These are phyloP conservation scores for Xylariaceae sp. DNA, from an alignment of 2,329 filamentous ascomycete genomes.

Conservation along the genomic window DNA sequence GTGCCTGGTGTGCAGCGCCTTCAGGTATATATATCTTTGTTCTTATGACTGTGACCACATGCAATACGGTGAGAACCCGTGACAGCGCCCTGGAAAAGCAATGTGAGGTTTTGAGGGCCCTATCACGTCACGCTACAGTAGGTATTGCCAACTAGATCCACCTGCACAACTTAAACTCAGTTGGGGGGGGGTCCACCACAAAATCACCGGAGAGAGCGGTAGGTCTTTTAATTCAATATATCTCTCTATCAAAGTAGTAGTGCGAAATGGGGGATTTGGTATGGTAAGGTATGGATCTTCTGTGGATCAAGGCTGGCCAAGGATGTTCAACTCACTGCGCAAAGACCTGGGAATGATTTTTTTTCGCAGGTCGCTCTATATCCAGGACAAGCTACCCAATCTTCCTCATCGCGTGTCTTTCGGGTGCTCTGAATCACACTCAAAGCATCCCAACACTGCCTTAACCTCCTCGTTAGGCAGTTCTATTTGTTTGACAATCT, in stretches of 20 bases:
- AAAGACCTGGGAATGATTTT: conserved; percentile 29
- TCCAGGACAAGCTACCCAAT: conserved; percentile 16
- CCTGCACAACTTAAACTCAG: conserved; percentile 5
- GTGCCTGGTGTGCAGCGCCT: conserved; percentile 7
- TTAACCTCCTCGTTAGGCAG: neutral
- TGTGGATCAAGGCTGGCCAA: conserved; percentile 23
- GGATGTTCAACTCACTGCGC: conserved; percentile 22
- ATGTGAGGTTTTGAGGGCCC: conserved; percentile 18
- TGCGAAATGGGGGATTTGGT: neutral
- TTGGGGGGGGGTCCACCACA: neutral
- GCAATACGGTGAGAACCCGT: neutral
- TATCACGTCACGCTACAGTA: conserved; percentile 26
- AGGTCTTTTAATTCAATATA: too few relatives aligned
- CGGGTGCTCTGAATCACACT: conserved; percentile 9
- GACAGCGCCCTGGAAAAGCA: neutral
- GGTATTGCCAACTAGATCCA: neutral
- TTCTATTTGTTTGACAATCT: neutral
- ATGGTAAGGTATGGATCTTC: conserved; percentile 14
- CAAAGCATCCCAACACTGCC: neutral
- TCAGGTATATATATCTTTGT: too few relatives aligned
- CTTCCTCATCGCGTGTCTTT: conserved; percentile 5
- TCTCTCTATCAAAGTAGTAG: neutral
- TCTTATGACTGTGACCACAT: conserved; percentile 11
- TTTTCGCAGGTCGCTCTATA: conserved; percentile 20
- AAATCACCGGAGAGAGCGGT: too few relatives aligned